Conservation (phyloP, 2,329 filamentous ascomycete species). For the Pestalotiopsis sp. region DNA sequence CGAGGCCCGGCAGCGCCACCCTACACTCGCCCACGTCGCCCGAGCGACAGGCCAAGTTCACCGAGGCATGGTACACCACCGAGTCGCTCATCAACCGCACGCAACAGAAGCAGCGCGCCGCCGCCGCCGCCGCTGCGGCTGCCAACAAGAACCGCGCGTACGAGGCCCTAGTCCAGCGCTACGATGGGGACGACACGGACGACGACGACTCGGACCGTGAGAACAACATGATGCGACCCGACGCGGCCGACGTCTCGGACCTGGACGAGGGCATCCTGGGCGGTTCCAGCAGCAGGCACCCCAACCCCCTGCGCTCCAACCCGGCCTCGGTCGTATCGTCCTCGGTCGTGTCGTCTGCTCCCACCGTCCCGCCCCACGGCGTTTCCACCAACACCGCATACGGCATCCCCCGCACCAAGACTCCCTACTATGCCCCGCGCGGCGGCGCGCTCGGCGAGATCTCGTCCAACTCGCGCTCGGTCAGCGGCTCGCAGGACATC, state of each 20-base stretch:
- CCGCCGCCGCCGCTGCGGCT: conserved; percentile 42
- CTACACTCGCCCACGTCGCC: conserved; percentile 30
- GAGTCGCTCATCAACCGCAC: conserved; percentile 58
- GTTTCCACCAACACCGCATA: not conserved
- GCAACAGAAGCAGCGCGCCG: conserved; percentile 51
- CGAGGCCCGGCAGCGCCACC: conserved; percentile 23
- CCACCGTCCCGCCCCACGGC: conserved; percentile 15
- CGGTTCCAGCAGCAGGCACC: conserved; percentile 35
- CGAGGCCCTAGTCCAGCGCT: conserved; percentile 47
- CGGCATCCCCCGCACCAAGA: conserved; percentile 26
- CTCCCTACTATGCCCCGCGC: conserved; percentile 30
- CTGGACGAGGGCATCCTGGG: conserved; percentile 30
- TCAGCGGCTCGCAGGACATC: conserved; percentile 48
- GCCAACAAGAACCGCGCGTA: conserved; percentile 42
- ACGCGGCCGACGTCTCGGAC: conserved; percentile 41
- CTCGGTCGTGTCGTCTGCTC: conserved; percentile 15
- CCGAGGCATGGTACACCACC: conserved; percentile 57
- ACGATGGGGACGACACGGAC: conserved; percentile 32
- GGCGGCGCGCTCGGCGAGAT: conserved; percentile 45
- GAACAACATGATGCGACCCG: conserved; percentile 23
- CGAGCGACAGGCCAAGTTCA: conserved; percentile 48
- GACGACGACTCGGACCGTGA: conserved; percentile 26
- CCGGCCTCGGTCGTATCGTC: conserved; percentile 34
- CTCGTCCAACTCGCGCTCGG: conserved; percentile 45
- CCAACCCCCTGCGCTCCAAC: conserved; percentile 58